phyloP scores from a whole-genome alignment of 2,329 filamentous ascomycete genomes.

The Penicillium aurantiogriseum region DNA sequence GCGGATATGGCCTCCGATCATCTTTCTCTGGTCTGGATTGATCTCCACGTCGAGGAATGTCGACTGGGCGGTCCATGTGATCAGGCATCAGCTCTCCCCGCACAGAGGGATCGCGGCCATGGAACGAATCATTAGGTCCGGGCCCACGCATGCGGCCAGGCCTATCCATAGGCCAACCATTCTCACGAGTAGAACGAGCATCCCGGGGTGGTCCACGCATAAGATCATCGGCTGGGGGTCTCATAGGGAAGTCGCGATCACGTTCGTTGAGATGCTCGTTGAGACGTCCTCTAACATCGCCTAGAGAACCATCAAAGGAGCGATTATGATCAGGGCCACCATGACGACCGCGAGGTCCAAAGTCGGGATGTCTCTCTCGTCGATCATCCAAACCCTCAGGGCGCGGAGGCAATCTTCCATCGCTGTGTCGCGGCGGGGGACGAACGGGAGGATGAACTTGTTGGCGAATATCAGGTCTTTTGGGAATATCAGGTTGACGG shows the following conservation, averaged over 20 bases:
- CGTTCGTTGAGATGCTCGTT: constrained; percentile 36
- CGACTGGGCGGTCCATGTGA: constrained; percentile 28
- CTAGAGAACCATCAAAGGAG: constrained; percentile 35
- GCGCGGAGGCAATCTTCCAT: constrained; percentile 39
- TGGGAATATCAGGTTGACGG: constrained; percentile 35
- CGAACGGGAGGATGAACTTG: constrained; percentile 41
- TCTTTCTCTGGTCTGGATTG: constrained; percentile 31
- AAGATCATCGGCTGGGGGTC: constrained; percentile 39
- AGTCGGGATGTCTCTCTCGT: constrained; percentile 41
- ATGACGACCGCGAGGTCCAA: constrained; percentile 37
- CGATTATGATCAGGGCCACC: constrained; percentile 39
- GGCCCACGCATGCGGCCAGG: constrained; percentile 33
- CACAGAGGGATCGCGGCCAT: constrained; percentile 29
- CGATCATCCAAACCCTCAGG: constrained; percentile 41
- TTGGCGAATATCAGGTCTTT: constrained; percentile 40
- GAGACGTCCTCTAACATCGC: constrained; percentile 31
- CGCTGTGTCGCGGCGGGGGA: constrained; percentile 34
- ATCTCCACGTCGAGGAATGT: constrained; percentile 34
- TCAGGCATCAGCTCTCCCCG: constrained; percentile 39
- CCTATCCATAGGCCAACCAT: constrained; percentile 39
- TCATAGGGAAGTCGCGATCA: constrained; percentile 37
- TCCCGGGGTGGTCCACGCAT: constrained; percentile 40
- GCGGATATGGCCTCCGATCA: constrained; percentile 31
- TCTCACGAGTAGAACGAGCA: constrained; percentile 33
- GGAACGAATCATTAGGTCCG: constrained; percentile 29